phyloP scores from a whole-genome alignment of 2,329 filamentous ascomycete species.

The Parascedosporium putredinis region DNA sequence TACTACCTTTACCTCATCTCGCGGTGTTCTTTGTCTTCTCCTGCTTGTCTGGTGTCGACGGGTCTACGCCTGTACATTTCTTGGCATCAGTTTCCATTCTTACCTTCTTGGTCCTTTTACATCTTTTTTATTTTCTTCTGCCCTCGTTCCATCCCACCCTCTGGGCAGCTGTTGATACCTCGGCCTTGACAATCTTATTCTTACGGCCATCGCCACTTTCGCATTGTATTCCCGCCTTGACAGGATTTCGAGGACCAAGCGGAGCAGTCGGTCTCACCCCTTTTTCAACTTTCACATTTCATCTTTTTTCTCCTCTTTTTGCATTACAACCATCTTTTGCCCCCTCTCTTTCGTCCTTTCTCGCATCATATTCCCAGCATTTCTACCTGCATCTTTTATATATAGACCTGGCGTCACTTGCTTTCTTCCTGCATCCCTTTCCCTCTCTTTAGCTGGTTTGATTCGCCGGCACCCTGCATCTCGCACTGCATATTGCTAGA shows the following conservation, averaged over 20 bases:
- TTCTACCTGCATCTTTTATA: slow-evolving; percentile 1
- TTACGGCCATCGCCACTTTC: slow-evolving; percentile 13
- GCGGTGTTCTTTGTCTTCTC: slow-evolving; percentile 2
- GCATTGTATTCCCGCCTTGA: too few relatives aligned
- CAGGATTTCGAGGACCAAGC: too few relatives aligned
- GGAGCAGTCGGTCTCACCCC: too few relatives aligned
- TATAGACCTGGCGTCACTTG: slow-evolving; percentile 7
- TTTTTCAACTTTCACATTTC: too few relatives aligned
- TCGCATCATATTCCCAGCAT: slow-evolving; percentile 9
- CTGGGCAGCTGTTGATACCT: background rate
- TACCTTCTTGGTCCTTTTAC: slow-evolving; percentile 8
- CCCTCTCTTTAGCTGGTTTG: background rate
- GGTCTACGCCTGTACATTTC: background rate
- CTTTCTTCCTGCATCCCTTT: slow-evolving; percentile 8
- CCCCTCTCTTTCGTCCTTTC: slow-evolving; percentile 9
- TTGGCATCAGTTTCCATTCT: too few relatives aligned
- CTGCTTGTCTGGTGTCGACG: background rate
- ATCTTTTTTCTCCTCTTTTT: background rate
- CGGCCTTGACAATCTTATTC: slow-evolving; percentile 10
- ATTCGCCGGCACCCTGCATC: slow-evolving; percentile 6
- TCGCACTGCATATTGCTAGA: background rate
- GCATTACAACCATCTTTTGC: too few relatives aligned
- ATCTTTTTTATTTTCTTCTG: slow-evolving; percentile 10
- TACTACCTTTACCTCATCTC: background rate
- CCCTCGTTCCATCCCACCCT: background rate